Evolutionary conservation across 1,284 basidiomycete species (phyloP).

Genomic region (Sphaerobolus stellatus): DNA sequence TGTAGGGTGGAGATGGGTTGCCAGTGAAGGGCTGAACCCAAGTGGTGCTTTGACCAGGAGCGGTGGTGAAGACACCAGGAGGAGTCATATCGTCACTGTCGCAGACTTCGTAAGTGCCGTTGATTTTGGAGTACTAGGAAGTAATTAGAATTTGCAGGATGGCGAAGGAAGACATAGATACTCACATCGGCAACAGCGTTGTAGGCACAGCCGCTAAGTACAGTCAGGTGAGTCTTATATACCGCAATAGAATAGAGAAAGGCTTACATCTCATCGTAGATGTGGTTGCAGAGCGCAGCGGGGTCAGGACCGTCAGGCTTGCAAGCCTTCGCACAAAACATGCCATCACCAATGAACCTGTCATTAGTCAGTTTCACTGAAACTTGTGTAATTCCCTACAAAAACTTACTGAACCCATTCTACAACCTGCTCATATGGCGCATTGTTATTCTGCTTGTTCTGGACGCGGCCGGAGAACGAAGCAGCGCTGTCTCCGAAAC

Average conservation of each 20-base stretch:
- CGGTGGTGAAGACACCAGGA: slow-evolving; percentile 16
- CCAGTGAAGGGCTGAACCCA: slow-evolving; percentile 16
- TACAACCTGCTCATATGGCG: not conserved
- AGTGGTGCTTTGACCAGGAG: slow-evolving; percentile 13
- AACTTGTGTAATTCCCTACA: not conserved
- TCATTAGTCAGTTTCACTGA: not conserved
- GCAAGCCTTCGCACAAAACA: slow-evolving; percentile 21
- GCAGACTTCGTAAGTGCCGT: slow-evolving; percentile 30
- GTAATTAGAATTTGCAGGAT: not conserved
- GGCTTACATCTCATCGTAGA: slow-evolving; percentile 7
- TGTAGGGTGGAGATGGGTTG: slow-evolving; percentile 30
- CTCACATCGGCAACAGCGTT: slow-evolving; percentile 8
- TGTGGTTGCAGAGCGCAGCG: slow-evolving; percentile 10
- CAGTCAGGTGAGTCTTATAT: not conserved
- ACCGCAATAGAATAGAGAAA: not conserved
- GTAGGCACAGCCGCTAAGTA: slow-evolving; percentile 11
- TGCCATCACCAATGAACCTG: slow-evolving; percentile 28
- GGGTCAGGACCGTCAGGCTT: slow-evolving; percentile 6
- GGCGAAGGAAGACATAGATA: slow-evolving; percentile 2
- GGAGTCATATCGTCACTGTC: slow-evolving; percentile 30
- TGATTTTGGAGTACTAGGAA: slow-evolving; percentile 16
- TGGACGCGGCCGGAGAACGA: slow-evolving; percentile 4
- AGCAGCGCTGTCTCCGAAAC: slow-evolving; percentile 20
- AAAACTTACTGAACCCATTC: not conserved
- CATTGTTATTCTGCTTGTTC: not conserved